phyloP scores from a whole-genome alignment of 192 early-diverging fungal species.

The Entomortierella lignicola region DNA sequence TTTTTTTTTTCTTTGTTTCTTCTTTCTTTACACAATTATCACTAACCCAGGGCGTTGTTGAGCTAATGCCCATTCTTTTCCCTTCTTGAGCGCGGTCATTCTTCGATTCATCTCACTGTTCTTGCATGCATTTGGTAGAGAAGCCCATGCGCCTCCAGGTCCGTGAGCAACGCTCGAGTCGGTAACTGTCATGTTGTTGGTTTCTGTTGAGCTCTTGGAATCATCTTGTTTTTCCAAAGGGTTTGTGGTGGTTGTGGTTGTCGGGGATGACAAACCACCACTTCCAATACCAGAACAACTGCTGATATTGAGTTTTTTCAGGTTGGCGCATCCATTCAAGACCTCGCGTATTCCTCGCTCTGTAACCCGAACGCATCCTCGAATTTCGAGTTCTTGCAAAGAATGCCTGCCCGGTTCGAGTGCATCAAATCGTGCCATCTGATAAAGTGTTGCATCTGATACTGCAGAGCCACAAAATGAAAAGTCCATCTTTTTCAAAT shows the following conservation, averaged over 20 bases:
- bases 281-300: conserved; percentile 52
- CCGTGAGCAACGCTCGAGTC: background rate
- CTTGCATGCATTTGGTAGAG: background rate
- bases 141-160: background rate
- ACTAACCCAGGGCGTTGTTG: conserved; percentile 44
- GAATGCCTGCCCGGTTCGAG: conserved; percentile 30
- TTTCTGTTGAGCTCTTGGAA: background rate
- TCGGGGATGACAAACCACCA: conserved; percentile 1
- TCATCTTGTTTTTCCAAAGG: background rate
- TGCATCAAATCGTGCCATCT: conserved; percentile 53
- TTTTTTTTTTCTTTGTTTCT: no score
- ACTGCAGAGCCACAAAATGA: conserved; percentile 81
- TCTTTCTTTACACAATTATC: conserved; percentile 29
- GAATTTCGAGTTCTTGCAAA: conserved; percentile 66
- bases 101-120: conserved; percentile 21
- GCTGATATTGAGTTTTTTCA: conserved; percentile 54
- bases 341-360: conserved; percentile 50
- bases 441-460: conserved; percentile 67
- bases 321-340: conserved; percentile 28
- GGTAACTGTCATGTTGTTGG: background rate
- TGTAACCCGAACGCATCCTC: conserved; percentile 63
- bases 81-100: conserved; percentile 43
- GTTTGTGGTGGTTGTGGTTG: no score
- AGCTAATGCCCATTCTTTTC: conserved; percentile 49
- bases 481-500: conserved; percentile 68